Evolutionary conservation across 768 basidiomycete species (phyloP).

Genomic region (Russula sp.): DNA sequence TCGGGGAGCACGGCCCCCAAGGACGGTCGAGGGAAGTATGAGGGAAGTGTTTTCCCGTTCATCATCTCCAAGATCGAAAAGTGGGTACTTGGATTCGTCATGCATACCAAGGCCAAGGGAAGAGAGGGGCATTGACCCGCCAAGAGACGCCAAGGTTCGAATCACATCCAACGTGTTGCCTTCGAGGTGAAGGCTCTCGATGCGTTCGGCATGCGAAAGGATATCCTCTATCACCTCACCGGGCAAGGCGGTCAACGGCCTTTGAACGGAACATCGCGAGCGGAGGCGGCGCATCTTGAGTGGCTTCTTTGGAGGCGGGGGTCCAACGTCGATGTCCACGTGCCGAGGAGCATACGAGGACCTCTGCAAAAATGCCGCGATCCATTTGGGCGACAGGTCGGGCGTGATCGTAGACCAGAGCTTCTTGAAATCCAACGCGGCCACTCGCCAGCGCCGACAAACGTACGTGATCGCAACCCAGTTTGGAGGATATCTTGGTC

Average conservation of each 20-base stretch:
- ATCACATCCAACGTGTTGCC: constrained; percentile 1
- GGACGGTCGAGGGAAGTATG: not conserved
- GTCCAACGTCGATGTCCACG: not conserved
- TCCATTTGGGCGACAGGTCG: not conserved
- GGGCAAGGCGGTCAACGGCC: not conserved
- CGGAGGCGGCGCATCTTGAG: not conserved
- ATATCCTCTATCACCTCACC: not conserved
- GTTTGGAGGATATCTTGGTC: not conserved
- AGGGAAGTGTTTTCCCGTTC: not conserved
- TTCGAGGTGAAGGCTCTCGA: not conserved
- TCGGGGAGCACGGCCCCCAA: not conserved
- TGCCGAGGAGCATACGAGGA: not conserved
- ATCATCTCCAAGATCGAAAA: not conserved
- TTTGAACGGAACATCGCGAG: not conserved
- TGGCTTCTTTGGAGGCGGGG: not conserved
- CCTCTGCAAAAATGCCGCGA: not conserved
- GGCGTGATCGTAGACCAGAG: constrained; percentile 3
- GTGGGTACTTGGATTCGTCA: not conserved
- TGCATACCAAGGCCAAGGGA: not conserved
- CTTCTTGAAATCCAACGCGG: not conserved
- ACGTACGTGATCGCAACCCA: constrained; percentile 6
- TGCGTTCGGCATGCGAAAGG: not conserved
- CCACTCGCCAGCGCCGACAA: not conserved
- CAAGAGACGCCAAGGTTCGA: not conserved
- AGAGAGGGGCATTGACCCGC: not conserved